These are phyloP conservation scores for Endogone sp. DNA, from an alignment of 192 early-diverging fungal genomes.

Conservation along the genomic window DNA sequence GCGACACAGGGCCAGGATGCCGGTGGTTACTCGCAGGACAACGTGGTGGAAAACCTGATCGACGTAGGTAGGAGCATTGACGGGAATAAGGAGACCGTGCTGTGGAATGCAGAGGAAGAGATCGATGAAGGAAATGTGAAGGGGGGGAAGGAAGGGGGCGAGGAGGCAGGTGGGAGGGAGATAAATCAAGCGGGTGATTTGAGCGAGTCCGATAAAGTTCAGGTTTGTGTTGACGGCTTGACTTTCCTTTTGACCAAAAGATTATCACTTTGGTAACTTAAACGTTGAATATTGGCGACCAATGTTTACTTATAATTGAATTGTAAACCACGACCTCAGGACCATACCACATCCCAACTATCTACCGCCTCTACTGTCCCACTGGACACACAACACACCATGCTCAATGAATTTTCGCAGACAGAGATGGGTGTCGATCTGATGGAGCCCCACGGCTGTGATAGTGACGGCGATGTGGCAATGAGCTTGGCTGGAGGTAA, in stretches of 20 bases:
- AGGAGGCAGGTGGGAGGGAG: slow-evolving; percentile 1
- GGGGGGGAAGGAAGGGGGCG: background rate
- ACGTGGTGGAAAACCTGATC: background rate
- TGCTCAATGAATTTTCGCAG: background rate
- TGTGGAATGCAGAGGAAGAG: slow-evolving; percentile 1
- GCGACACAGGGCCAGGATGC: slow-evolving; percentile 11
- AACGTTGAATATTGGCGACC: too few relatives aligned
- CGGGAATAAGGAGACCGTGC: background rate
- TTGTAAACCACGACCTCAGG: background rate
- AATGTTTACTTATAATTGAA: background rate
- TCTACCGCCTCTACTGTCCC: background rate
- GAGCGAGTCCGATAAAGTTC: too few relatives aligned
- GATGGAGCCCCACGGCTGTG: background rate
- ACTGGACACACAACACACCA: background rate
- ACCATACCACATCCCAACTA: background rate
- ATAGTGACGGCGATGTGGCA: background rate
- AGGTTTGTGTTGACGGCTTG: too few relatives aligned
- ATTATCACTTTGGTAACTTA: too few relatives aligned
- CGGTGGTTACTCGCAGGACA: background rate
- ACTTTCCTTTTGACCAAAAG: too few relatives aligned
- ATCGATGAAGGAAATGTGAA: background rate
- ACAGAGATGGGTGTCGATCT: background rate
- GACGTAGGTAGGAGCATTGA: background rate
- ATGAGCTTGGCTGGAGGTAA: background rate
- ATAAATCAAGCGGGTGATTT: too few relatives aligned